A percentile compares a stretch with the other conserved stretches of the same genome.
Conservation (phyloP, 768 basidiomycete genomes). For the Serendipita vermifera region DNA sequence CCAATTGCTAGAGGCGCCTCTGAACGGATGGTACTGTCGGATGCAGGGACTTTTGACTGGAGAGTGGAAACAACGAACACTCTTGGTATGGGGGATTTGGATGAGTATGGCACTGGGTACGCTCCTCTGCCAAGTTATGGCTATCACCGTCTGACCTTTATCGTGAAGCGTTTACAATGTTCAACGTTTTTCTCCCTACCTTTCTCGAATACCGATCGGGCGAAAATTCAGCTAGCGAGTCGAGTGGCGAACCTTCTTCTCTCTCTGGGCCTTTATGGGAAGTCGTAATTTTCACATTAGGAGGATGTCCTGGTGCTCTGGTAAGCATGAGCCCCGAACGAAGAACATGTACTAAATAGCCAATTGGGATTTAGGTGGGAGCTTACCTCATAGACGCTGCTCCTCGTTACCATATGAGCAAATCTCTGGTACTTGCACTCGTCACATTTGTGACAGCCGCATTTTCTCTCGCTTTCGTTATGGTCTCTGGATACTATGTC, state of each 20-base stretch:
- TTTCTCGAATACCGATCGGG: slow-evolving; percentile 50
- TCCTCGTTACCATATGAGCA: slow-evolving; percentile 44
- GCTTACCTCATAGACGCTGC: slow-evolving; percentile 62
- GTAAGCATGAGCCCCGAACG: slow-evolving; percentile 34
- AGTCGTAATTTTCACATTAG: slow-evolving; percentile 73
- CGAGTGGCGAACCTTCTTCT: slow-evolving; percentile 27
- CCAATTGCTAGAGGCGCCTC: slow-evolving; percentile 40
- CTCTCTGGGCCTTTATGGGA: slow-evolving; percentile 64
- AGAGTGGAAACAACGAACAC: slow-evolving; percentile 62
- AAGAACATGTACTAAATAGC: too few species aligned
- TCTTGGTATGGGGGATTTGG: slow-evolving; percentile 74
- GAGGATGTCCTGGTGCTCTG: slow-evolving; percentile 72
- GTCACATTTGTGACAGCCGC: slow-evolving; percentile 65
- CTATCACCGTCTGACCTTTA: not conserved
- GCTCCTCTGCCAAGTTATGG: slow-evolving; percentile 18
- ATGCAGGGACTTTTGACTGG: slow-evolving; percentile 57
- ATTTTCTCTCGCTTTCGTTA: slow-evolving; percentile 57
- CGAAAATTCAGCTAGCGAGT: slow-evolving; percentile 12
- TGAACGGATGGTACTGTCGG: slow-evolving; percentile 57
- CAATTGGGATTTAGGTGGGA: slow-evolving; percentile 47
- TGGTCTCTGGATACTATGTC: slow-evolving; percentile 42
- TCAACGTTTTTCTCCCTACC: slow-evolving; percentile 84
- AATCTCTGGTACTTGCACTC: slow-evolving; percentile 47
- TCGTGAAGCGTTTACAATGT: slow-evolving; percentile 69
- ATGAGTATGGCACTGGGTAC: slow-evolving; percentile 60